Conservation (phyloP, 2,329 filamentous ascomycete genomes). For the Cercospora zeina region DNA sequence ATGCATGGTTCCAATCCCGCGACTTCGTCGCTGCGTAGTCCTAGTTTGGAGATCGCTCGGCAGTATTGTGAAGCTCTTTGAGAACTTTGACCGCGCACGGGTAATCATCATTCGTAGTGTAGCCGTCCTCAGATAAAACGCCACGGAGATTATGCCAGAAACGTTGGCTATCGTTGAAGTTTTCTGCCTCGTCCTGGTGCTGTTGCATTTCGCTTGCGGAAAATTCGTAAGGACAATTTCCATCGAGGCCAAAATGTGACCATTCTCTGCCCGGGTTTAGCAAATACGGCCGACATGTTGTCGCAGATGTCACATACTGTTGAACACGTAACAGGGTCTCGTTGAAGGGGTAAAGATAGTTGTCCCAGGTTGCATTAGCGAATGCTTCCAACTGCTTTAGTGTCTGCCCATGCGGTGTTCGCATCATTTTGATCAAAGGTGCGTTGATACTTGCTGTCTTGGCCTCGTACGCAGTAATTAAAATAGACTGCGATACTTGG, state of each 20-base stretch:
- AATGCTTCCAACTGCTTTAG: conserved; percentile 14
- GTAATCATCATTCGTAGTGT: conserved; percentile 15
- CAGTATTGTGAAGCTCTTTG: conserved; percentile 10
- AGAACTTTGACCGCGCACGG: conserved; percentile 1
- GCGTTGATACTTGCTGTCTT: conserved; percentile 10
- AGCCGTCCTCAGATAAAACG: conserved; percentile 7
- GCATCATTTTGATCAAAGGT: conserved; percentile 16
- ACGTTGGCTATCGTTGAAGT: conserved; percentile 13
- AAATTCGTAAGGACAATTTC: conserved; percentile 13
- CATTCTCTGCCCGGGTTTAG: conserved; percentile 11
- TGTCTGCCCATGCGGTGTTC: conserved; percentile 7
- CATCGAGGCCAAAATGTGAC: conserved; percentile 12
- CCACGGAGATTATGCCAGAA: conserved; percentile 13
- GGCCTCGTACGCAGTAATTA: conserved; percentile 13
- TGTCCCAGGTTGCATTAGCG: conserved; percentile 12
- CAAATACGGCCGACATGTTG: conserved; percentile 8
- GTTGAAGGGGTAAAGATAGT: conserved; percentile 13
- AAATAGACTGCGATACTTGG: conserved; percentile 11
- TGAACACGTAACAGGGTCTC: conserved; percentile 16
- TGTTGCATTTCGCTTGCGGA: conserved; percentile 11
- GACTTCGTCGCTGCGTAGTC: neutral
- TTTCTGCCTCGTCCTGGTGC: conserved; percentile 11
- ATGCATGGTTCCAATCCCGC: neutral
- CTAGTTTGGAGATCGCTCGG: conserved; percentile 1
- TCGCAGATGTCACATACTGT: conserved; percentile 12